These are phyloP conservation scores for Paracoccidioides brasiliensis DNA, from an alignment of 2,329 filamentous ascomycete species.

Conservation along the genomic window DNA sequence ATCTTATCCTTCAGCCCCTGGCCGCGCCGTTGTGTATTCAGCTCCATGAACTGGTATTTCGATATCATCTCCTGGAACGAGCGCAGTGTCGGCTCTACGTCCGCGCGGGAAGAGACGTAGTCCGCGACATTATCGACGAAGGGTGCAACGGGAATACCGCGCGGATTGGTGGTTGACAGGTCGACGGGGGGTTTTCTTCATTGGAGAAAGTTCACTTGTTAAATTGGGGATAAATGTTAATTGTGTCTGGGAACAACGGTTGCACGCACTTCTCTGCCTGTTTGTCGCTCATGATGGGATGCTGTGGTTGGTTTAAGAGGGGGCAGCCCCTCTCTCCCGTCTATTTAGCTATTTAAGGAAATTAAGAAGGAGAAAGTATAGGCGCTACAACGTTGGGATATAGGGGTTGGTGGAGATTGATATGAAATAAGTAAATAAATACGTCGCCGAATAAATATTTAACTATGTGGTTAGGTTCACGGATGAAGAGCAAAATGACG, in stretches of 20 bases:
- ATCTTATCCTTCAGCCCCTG: slow-evolving; percentile 83
- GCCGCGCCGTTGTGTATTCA: slow-evolving; percentile 75
- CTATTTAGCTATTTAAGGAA: background rate
- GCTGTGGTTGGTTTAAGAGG: background rate
- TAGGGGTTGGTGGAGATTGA: background rate
- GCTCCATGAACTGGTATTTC: slow-evolving; percentile 99
- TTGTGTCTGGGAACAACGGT: background rate
- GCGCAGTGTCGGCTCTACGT: slow-evolving; percentile 34
- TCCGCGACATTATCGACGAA: slow-evolving; percentile 36
- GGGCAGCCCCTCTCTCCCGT: background rate
- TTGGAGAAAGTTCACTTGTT: slow-evolving; percentile 10
- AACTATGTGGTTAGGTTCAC: background rate
- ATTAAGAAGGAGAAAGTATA: background rate
- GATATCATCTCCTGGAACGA: slow-evolving; percentile 45
- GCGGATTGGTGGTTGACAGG: slow-evolving; percentile 28
- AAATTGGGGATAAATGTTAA: background rate
- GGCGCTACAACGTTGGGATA: background rate
- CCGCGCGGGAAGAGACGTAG: slow-evolving; percentile 33
- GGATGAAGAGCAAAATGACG: background rate
- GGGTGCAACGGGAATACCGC: slow-evolving; percentile 34
- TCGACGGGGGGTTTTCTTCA: slow-evolving; percentile 12
- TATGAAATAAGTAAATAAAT: no score
- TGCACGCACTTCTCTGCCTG: slow-evolving; percentile 6
- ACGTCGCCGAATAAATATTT: background rate
- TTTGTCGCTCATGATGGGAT: slow-evolving; percentile 3